phyloP scores from a whole-genome alignment of 2,329 filamentous ascomycete species.

The Lizonia empirigonia region DNA sequence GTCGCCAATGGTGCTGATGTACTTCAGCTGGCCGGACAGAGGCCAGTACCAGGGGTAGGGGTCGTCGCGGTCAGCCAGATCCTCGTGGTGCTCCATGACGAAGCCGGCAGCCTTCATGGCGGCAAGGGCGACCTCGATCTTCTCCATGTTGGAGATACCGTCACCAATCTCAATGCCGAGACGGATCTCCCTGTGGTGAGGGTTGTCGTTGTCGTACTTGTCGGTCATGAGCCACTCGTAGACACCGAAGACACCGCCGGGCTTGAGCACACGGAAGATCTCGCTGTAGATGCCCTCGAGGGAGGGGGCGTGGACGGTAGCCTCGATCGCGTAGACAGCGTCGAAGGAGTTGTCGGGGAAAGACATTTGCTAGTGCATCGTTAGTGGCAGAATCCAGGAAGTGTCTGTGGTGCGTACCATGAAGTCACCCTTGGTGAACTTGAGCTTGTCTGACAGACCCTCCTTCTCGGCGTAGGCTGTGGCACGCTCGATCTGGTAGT shows the following conservation, averaged over 20 bases:
- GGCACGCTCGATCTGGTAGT: slow-evolving; percentile 98
- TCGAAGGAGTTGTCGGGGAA: slow-evolving; percentile 94
- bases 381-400: slow-evolving; percentile 3
- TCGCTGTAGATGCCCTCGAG: slow-evolving; percentile 92
- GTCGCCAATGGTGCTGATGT: slow-evolving; percentile 80
- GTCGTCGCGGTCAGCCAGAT: slow-evolving; percentile 79
- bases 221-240: slow-evolving; percentile 99
- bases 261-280: slow-evolving; percentile 94
- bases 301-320: slow-evolving; percentile 90
- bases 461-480: slow-evolving; percentile 82
- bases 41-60: slow-evolving; percentile 93
- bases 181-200: slow-evolving; percentile 85
- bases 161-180: slow-evolving; percentile 95
- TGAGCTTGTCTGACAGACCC: slow-evolving; percentile 77
- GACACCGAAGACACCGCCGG: slow-evolving; percentile 91
- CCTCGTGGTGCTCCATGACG: slow-evolving; percentile 80
- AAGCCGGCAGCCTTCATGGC: slow-evolving; percentile 91
- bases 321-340: slow-evolving; percentile 95
- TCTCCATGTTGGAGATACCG: slow-evolving; percentile 97
- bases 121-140: slow-evolving; percentile 75
- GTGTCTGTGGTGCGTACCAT: slow-evolving; percentile 62
- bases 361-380: slow-evolving; percentile 74
- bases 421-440: slow-evolving; percentile 94
- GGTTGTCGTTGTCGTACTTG: slow-evolving; percentile 85
- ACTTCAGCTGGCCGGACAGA: slow-evolving; percentile 80